Evolutionary conservation across 345 rosid genomes (phyloP), one percentile per base, ranked within the genome.

Genomic region (Chamaenerion angustifolium): DNA sequence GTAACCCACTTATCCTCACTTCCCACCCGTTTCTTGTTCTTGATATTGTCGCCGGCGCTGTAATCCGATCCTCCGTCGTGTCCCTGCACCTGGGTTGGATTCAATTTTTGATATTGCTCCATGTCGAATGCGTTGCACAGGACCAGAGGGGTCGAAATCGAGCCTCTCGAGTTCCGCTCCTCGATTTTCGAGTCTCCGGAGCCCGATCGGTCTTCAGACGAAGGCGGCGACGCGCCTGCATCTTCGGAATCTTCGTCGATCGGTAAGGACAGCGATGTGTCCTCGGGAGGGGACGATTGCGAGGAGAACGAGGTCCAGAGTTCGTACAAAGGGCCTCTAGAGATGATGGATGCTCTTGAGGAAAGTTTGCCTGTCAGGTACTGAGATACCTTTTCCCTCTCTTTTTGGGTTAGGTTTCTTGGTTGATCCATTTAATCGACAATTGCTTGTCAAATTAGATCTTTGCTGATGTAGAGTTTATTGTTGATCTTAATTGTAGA

Each of bases 271-370:
- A 80, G 88, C 49, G 87, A 77, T 57, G 56, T 18, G 45, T 52
- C 18, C 66, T 54, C 63, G 75, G 11, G 65, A 70, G 75, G 58
- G 11, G 80, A 60, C 10, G 80, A 56, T 31, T 31, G 37, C 16
- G 69, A 57, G 48, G 82, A 73, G 18, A 65, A 63, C 64, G 93
- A 80, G 65, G 85, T 71, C 6, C 76, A 83, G 71, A 80, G 85
- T 46, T 53, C 68, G 7, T 80, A 71, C 51, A 76, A 74, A 25
- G 71, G 81, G 10, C 66, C 80, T 41, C 59, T 77, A 45, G 71
- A 70, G 35, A 53, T 74, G 71, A 70, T 78, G 85, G 72, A 80
- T 25, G 69, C 80, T 14, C 68, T 83, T 5, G 83, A 83, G 59
- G 72, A 80, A 13, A 35, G 31, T 25, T 47, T 43, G 31, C 40